phyloP scores from a whole-genome alignment of 169 alveolate genomes.

The Cryptosporidium sp. region DNA sequence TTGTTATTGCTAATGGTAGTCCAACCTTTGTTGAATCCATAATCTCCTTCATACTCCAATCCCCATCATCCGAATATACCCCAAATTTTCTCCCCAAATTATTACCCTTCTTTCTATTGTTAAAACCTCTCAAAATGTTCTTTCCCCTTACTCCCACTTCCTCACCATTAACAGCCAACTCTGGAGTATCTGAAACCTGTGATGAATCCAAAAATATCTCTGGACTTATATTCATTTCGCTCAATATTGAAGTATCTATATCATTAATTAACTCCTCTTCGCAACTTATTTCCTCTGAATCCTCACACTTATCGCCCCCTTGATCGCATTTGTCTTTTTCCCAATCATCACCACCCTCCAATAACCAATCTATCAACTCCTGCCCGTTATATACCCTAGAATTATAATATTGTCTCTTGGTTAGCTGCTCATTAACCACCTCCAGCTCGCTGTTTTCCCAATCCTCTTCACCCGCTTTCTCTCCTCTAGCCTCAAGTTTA shows the following conservation, averaged over 20 bases:
- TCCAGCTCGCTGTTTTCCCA: conserved; percentile 29
- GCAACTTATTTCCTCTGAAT: not conserved
- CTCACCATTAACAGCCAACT: not conserved
- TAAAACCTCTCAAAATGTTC: not conserved
- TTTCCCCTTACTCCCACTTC: not conserved
- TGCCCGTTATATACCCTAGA: conserved; percentile 30
- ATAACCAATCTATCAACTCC: conserved; percentile 3
- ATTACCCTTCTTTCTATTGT: not conserved
- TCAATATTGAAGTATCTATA: not conserved
- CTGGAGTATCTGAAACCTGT: not conserved
- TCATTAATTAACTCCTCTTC: not conserved
- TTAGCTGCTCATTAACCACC: conserved; percentile 36
- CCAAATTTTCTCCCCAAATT: not conserved
- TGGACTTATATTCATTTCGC: not conserved
- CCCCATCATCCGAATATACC: conserved; percentile 7
- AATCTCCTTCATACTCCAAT: conserved; percentile 9
- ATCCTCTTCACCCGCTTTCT: not conserved
- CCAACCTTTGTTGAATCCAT: not conserved
- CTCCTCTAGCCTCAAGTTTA: too few species aligned
- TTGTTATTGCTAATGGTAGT: conserved; percentile 31
- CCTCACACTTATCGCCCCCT: not conserved
- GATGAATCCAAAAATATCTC: not conserved
- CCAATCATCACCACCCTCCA: not conserved
- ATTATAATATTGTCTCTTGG: conserved; percentile 65
- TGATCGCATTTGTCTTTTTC: too few species aligned